A percentile compares a stretch with the other conserved stretches of the same genome.
phyloP scores from a whole-genome alignment of 805 yeast species.

The Candida boidinii region DNA sequence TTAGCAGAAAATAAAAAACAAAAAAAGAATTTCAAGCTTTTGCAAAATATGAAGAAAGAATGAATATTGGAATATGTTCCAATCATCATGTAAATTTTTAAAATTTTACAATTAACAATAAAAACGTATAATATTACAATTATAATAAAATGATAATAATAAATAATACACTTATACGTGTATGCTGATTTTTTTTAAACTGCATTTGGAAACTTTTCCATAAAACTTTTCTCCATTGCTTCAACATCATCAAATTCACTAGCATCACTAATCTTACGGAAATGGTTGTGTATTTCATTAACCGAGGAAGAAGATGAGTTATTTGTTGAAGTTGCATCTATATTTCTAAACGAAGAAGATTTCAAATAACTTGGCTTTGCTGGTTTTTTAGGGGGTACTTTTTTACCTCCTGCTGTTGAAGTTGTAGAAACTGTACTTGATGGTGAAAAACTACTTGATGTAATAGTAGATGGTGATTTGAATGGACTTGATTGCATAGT shows the following conservation, averaged over 20 bases:
- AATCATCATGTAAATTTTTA: too few relatives aligned
- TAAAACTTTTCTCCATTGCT: conserved; percentile 48
- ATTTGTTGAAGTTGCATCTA: background rate
- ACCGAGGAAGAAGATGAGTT: background rate
- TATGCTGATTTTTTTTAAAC: too few relatives aligned
- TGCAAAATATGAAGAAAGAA: too few relatives aligned
- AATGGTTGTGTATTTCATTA: background rate
- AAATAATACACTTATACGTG: too few relatives aligned
- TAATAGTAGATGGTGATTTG: conserved; percentile 8
- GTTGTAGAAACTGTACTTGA: conserved; percentile 7
- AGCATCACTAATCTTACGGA: conserved; percentile 10
- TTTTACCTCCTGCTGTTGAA: conserved; percentile 9
- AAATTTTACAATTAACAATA: too few relatives aligned
- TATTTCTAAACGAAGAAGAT: conserved; percentile 18
- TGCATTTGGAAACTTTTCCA: conserved; percentile 54
- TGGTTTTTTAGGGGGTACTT: conserved; percentile 48
- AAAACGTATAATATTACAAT: too few relatives aligned
- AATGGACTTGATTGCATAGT: conserved; percentile 18
- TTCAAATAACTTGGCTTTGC: conserved; percentile 50
- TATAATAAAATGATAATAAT: too few relatives aligned
- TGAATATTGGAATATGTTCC: too few relatives aligned
- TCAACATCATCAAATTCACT: conserved; percentile 36
- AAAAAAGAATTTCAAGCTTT: too few relatives aligned
- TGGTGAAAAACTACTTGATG: conserved; percentile 3
- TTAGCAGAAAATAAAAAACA: too few relatives aligned